Evolutionary conservation across 2,329 filamentous ascomycete species (phyloP).

Genomic region (Colletotrichum sp.): DNA sequence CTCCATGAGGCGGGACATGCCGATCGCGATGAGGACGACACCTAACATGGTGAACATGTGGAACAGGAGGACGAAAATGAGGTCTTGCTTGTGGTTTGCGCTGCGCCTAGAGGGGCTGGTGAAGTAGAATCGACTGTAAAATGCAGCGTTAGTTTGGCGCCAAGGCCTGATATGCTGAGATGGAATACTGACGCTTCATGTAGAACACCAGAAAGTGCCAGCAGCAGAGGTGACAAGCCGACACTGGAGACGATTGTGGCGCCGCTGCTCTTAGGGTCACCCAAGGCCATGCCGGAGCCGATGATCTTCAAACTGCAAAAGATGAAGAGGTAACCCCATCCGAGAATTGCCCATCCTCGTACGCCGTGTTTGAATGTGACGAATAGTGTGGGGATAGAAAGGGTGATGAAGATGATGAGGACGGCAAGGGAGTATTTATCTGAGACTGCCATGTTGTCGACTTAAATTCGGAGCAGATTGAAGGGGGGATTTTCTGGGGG

Average conservation of each 20-base stretch:
- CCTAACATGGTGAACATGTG: neutral
- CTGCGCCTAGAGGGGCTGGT: neutral
- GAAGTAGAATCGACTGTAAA: neutral
- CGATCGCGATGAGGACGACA: neutral
- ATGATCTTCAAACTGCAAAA: neutral
- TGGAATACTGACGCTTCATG: neutral
- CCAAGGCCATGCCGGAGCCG: neutral
- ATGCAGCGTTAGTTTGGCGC: neutral
- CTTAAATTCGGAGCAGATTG: accelerated
- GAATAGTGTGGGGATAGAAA: neutral
- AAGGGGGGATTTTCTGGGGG: accelerated
- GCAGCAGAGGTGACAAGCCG: neutral
- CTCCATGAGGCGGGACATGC: neutral
- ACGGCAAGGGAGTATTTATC: neutral
- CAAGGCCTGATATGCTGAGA: neutral
- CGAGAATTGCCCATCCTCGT: neutral
- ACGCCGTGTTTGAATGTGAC: neutral
- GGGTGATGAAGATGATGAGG: neutral
- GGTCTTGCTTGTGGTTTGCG: neutral
- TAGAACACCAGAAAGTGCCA: neutral
- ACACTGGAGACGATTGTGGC: neutral
- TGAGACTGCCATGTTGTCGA: neutral
- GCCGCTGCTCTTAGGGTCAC: neutral
- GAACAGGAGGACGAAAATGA: neutral
- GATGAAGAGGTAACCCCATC: neutral